These are phyloP conservation scores for Cercophora scortea DNA, from an alignment of 495 filamentous ascomycete species.

Conservation along the genomic window DNA sequence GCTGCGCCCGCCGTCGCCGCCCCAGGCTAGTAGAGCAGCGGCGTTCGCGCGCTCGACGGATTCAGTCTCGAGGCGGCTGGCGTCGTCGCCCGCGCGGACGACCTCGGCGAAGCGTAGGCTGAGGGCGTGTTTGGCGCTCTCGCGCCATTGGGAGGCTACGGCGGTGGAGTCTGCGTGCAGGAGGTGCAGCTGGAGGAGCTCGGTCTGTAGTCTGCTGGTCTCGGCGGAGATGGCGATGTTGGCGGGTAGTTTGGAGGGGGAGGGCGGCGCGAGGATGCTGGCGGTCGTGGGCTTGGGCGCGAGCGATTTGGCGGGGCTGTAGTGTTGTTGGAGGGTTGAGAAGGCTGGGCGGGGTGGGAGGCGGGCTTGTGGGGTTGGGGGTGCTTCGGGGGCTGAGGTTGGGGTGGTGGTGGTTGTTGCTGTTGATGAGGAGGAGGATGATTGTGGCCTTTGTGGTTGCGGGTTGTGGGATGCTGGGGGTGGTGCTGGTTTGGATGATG, in stretches of 20 bases:
- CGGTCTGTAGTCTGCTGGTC: constrained; percentile 55
- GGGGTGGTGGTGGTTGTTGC: not conserved
- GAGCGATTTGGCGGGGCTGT: constrained; percentile 54
- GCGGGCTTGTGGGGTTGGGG: constrained; percentile 5
- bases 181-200: constrained; percentile 65
- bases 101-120: constrained; percentile 31
- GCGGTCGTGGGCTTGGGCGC: constrained; percentile 49
- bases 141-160: constrained; percentile 34
- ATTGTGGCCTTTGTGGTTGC: not conserved
- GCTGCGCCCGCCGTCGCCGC: not conserved
- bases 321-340: constrained; percentile 61
- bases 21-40: constrained; percentile 26
- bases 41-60: constrained; percentile 29
- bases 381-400: constrained; percentile 6
- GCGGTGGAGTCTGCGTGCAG: constrained; percentile 45
- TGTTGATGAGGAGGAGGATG: not conserved
- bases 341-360: constrained; percentile 46
- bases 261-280: constrained; percentile 43
- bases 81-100: constrained; percentile 21
- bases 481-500: constrained; percentile 2
- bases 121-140: constrained; percentile 36
- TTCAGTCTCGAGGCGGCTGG: constrained; percentile 20
- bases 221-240: constrained; percentile 52
- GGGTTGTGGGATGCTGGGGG: not conserved
- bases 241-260: constrained; percentile 42